Evolutionary conservation across 805 yeast genomes (phyloP).

Genomic region (Sporopachydermia lactativora): DNA sequence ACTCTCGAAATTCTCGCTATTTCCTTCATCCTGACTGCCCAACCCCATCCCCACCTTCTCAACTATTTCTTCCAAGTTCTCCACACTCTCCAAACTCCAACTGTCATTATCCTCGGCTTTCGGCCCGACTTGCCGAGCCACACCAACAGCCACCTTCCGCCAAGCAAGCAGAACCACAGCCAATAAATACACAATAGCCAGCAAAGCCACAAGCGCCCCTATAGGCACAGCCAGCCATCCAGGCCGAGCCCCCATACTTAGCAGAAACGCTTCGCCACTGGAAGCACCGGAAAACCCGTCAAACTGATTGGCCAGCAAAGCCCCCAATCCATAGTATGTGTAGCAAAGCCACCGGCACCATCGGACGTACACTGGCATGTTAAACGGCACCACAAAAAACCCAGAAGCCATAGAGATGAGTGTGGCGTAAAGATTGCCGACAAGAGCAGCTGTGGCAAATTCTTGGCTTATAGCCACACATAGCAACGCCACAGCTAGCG

Average conservation of each 20-base stretch:
- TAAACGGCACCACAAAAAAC: constrained; percentile 55
- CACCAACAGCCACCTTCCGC: constrained; percentile 36
- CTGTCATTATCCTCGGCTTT: too few species aligned
- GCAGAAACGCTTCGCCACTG: constrained; percentile 39
- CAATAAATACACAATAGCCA: constrained; percentile 34
- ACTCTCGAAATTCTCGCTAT: too few species aligned
- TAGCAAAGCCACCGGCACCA: constrained; percentile 73
- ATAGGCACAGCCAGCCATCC: constrained; percentile 58
- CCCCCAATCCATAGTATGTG: constrained; percentile 71
- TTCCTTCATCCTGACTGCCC: too few species aligned
- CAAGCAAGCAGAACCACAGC: constrained; percentile 34
- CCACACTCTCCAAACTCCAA: too few species aligned
- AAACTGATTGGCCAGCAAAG: constrained; percentile 49
- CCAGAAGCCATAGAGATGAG: constrained; percentile 72
- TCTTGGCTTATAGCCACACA: constrained; percentile 44
- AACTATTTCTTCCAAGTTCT: too few species aligned
- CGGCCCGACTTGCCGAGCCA: constrained; percentile 24
- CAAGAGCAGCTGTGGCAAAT: constrained; percentile 44
- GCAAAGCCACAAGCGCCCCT: constrained; percentile 43
- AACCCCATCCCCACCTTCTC: too few species aligned
- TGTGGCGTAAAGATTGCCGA: constrained; percentile 53
- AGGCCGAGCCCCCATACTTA: constrained; percentile 42
- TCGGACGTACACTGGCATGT: constrained; percentile 73
- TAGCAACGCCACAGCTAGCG: constrained; percentile 39
- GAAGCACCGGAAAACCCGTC: constrained; percentile 32